These are phyloP conservation scores for Remersonia thermophila DNA, from an alignment of 2,329 filamentous ascomycete species.

Conservation along the genomic window DNA sequence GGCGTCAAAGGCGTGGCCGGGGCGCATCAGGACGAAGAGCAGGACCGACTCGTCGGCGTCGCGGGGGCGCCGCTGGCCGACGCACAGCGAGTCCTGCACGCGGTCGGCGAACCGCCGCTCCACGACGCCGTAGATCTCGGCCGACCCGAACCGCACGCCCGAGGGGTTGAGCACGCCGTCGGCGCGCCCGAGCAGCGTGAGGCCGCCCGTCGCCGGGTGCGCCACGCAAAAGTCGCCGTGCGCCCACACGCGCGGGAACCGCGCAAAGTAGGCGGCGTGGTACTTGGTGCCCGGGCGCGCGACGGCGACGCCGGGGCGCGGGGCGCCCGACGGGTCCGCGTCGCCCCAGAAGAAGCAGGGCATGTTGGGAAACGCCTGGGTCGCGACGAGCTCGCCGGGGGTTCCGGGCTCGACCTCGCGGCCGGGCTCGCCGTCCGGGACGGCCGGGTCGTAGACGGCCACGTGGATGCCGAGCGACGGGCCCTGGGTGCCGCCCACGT, in stretches of 20 bases:
- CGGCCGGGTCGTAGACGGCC: conserved; percentile 51
- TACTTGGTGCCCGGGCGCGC: conserved; percentile 44
- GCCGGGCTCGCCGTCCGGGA: conserved; percentile 33
- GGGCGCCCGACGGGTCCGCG: conserved; percentile 11
- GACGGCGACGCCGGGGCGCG: conserved; percentile 10
- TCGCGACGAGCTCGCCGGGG: conserved; percentile 64
- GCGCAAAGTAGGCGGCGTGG: conserved; percentile 46
- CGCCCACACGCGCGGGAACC: conserved; percentile 60
- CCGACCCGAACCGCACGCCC: conserved; percentile 66
- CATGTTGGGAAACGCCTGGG: conserved; percentile 61
- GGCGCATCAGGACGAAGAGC: conserved; percentile 43
- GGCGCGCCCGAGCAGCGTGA: conserved; percentile 56
- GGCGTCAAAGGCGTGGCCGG: conserved; percentile 42
- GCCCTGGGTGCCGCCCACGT: conserved; percentile 42
- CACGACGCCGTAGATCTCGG: conserved; percentile 67
- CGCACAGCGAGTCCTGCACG: conserved; percentile 63
- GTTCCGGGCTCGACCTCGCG: conserved; percentile 41
- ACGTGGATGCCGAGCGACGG: conserved; percentile 37
- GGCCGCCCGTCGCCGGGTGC: conserved; percentile 52
- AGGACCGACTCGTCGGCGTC: conserved; percentile 43
- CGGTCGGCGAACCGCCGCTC: conserved; percentile 51
- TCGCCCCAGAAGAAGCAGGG: conserved; percentile 56
- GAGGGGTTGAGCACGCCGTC: conserved; percentile 73
- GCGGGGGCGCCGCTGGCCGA: conserved; percentile 57
- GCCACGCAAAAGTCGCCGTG: conserved; percentile 70